Base-by-base conservation (phyloP, 495 filamentous ascomycete genomes). In the Penicillium roqueforti region DNA sequence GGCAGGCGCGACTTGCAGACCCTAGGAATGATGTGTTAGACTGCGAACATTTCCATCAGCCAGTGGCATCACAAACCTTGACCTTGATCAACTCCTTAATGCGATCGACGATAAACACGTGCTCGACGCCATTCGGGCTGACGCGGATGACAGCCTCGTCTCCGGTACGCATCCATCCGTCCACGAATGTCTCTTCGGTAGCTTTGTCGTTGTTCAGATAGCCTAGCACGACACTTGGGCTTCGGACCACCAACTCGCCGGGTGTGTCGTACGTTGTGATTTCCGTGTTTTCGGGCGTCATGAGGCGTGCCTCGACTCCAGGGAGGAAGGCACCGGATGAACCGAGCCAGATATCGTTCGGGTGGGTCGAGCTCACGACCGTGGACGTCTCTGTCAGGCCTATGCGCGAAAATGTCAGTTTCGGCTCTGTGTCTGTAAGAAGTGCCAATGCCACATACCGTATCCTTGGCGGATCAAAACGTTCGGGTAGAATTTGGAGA, bases 21-120 rank as follows among this genome's bases (percentile, higher is more conserved):
- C 91, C 88, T 92, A 47, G n/a, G 25, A 18, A 26, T 42, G 47
- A 6, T 10, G 42, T 45, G 22, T 36, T 31, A 40, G 13, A 4
- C 26, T 13, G 6, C 3, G 26, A 38, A n/a, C 34, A 0, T n/a
- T 8, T 22, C n/a, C 1, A 29, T 47, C 26, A 46, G 44, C 28
- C 3, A 34, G 13, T 23, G 6, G 0, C 2, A 25, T 16, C 1
- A 60, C 79, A 37, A 68, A 89, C 88, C 82, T 95, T 95, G 60
- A 91, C 87, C 70, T 96, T 96, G 73, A 96, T 95, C 48, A 96
- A 73, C 69, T 96, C 91, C 76, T 96, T 96, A 62, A 96, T 85
- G 2, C 91, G 82, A 64, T 96, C 91, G 3, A 91, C 87, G 38
- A 96, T 87, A 57, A 85, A 84, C 31, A 95, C 57, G 62, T 96